These are phyloP conservation scores for Eucalyptus leucophloia DNA, from an alignment of 345 rosid species.

Conservation along the genomic window DNA sequence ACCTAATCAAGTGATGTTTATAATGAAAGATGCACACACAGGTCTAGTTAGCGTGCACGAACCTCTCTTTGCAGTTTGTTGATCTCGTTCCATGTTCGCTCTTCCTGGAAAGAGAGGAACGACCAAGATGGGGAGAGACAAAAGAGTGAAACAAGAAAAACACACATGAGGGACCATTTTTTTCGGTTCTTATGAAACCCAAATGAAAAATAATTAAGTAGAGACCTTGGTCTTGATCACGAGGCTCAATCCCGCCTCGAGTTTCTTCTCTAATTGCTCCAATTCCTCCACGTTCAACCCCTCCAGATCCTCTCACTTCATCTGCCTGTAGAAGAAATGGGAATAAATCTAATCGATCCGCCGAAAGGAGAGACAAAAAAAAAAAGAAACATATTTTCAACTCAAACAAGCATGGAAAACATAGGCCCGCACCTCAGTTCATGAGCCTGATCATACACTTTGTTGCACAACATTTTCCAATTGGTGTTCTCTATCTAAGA, in stretches of 20 bases:
- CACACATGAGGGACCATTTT: too few relatives aligned
- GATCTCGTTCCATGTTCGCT: background rate
- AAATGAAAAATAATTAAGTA: background rate
- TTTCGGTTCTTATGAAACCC: background rate
- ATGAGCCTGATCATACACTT: background rate
- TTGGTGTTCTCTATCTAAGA: background rate
- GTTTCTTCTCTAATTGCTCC: background rate
- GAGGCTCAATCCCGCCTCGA: background rate
- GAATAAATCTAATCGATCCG: background rate
- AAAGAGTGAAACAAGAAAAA: background rate
- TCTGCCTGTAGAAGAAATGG: background rate
- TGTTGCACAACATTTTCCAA: background rate
- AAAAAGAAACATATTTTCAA: background rate
- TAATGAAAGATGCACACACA: background rate
- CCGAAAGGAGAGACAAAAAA: background rate
- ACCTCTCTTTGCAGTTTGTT: background rate
- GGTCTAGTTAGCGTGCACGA: background rate
- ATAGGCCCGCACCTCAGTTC: background rate
- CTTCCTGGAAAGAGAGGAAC: background rate
- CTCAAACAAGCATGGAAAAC: background rate
- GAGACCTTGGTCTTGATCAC: constrained; percentile 1
- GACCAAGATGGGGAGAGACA: background rate
- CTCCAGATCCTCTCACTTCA: constrained; percentile 12
- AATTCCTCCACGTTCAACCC: constrained; percentile 8
- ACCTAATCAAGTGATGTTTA: background rate